A percentile compares a stretch with the other conserved stretches of the same genome.
Evolutionary conservation across 1,284 basidiomycete genomes (phyloP).

Genomic region (Irpex lacteus): DNA sequence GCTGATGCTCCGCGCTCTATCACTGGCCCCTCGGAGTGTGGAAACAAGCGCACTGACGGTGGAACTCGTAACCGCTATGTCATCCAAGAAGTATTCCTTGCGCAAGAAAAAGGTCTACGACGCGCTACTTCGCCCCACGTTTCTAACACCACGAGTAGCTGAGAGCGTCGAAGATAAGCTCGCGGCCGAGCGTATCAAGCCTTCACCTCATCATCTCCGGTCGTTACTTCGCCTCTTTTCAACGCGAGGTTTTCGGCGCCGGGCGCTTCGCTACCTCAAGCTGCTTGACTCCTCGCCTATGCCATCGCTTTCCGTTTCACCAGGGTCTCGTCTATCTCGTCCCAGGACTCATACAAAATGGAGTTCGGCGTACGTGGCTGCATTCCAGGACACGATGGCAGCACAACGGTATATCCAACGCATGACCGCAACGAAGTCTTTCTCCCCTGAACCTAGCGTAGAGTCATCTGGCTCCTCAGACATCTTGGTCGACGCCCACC

Average conservation of each 20-base stretch:
- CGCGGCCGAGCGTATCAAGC: slow-evolving; percentile 37
- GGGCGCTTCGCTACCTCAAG: slow-evolving; percentile 37
- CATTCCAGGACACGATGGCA: slow-evolving; percentile 3
- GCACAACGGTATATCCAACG: slow-evolving; percentile 8
- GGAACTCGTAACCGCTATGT: slow-evolving; percentile 44
- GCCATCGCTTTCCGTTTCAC: not conserved
- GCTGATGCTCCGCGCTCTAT: slow-evolving; percentile 51
- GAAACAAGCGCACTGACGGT: slow-evolving; percentile 39
- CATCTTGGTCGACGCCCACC: not conserved
- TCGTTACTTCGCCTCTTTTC: slow-evolving; percentile 49
- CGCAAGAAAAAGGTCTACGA: slow-evolving; percentile 38
- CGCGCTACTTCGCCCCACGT: slow-evolving; percentile 44
- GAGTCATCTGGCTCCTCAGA: not conserved
- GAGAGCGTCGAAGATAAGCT: slow-evolving; percentile 44
- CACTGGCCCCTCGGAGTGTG: slow-evolving; percentile 39
- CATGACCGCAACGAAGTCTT: not conserved
- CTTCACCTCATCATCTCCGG: slow-evolving; percentile 42
- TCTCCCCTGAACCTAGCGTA: not conserved
- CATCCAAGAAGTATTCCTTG: slow-evolving; percentile 38
- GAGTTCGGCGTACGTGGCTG: slow-evolving; percentile 9
- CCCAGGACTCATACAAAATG: not conserved
- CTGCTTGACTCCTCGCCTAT: slow-evolving; percentile 29
- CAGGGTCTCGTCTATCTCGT: not conserved
- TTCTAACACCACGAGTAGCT: slow-evolving; percentile 47
- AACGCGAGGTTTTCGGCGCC: slow-evolving; percentile 37